Evolutionary conservation across 148 eudicot species (phyloP).

Genomic region (Fallopia convolvulus): DNA sequence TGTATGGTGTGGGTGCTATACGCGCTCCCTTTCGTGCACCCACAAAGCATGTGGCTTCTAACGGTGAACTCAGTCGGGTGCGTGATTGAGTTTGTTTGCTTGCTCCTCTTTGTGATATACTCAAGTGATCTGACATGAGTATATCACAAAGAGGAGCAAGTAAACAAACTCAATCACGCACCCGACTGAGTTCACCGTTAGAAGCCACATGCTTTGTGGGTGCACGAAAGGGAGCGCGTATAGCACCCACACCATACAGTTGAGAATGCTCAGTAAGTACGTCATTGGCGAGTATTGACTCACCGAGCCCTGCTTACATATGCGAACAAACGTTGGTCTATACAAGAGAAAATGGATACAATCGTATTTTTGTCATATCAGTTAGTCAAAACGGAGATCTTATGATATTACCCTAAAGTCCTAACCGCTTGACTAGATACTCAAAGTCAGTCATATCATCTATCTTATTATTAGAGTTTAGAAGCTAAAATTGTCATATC

Average conservation of each 20-base stretch:
- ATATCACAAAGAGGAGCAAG: conserved; percentile 5
- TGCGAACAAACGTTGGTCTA: conserved; percentile 7
- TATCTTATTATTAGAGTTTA: too few species aligned
- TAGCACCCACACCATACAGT: conserved; percentile 6
- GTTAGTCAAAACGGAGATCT: too few species aligned
- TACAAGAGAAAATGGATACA: neutral
- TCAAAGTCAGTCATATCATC: too few species aligned
- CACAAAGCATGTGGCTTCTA: neutral
- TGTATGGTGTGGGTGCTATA: conserved; percentile 5
- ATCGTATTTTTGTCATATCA: too few species aligned
- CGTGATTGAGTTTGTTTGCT: neutral
- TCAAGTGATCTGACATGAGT: neutral
- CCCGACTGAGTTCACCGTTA: neutral
- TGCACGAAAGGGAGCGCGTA: conserved; percentile 7
- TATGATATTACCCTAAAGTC: too few species aligned
- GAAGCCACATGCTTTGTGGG: conserved; percentile 2
- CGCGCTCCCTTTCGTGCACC: conserved; percentile 7
- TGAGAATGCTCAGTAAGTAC: neutral
- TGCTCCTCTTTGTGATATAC: conserved; percentile 5
- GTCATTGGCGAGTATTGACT: conserved; percentile 6
- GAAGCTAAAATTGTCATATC: too few species aligned
- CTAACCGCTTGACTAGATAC: too few species aligned
- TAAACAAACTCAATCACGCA: conserved; percentile 3
- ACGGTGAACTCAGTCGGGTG: conserved; percentile 3
- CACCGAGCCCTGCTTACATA: conserved; percentile 11